Evolutionary conservation across 805 yeast genomes (phyloP).

Genomic region (Yarrowia hollandica): DNA sequence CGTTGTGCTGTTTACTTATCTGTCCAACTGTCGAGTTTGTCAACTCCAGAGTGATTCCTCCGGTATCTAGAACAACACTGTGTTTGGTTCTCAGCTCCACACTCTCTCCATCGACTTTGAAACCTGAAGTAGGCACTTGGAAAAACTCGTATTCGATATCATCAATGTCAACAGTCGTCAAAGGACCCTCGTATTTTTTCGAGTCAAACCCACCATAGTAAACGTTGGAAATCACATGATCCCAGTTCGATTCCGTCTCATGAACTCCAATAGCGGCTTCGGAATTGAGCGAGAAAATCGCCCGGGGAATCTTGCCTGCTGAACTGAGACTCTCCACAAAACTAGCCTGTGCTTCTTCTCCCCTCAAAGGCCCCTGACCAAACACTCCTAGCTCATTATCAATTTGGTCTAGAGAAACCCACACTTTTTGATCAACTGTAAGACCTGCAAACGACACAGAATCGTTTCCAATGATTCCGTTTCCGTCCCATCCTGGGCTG

Average conservation of each 20-base stretch:
- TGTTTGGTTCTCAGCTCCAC: not conserved
- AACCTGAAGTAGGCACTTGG: not conserved
- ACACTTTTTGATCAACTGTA: not conserved
- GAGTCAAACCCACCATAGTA: conserved; percentile 2
- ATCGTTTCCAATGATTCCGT: not conserved
- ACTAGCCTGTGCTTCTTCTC: not conserved
- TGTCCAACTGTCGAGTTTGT: not conserved
- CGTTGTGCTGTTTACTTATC: not conserved
- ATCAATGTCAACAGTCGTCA: not conserved
- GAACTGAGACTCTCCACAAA: not conserved
- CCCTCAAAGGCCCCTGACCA: not conserved
- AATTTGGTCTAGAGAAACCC: not conserved
- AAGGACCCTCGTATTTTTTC: conserved; percentile 3
- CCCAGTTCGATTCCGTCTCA: not conserved
- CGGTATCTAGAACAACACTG: not conserved
- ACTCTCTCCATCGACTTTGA: not conserved
- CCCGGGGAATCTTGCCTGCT: not conserved
- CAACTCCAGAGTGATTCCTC: conserved; percentile 10
- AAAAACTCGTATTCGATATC: not conserved
- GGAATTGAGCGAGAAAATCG: not conserved
- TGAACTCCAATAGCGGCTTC: not conserved
- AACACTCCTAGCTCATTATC: not conserved
- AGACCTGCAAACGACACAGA: not conserved
- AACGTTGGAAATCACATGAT: not conserved
- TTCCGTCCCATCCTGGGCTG: not conserved